These are phyloP conservation scores for Irpex sp. DNA, from an alignment of 1,284 basidiomycete genomes.

Conservation along the genomic window DNA sequence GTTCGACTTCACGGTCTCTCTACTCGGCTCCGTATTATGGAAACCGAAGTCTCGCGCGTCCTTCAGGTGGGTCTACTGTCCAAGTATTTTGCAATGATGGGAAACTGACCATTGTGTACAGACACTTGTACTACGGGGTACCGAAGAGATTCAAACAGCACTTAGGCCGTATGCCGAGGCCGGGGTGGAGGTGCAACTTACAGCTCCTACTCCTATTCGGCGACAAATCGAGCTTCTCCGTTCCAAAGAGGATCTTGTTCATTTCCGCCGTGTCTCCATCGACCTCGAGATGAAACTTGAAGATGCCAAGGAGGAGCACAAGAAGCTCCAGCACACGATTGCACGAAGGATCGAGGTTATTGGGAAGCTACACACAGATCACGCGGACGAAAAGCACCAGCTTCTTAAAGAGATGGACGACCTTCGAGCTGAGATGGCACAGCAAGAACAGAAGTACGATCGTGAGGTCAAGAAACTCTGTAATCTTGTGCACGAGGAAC, in stretches of 20 bases:
- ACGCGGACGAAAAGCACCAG: neutral
- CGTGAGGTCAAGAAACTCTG: neutral
- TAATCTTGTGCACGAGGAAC: neutral
- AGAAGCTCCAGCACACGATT: neutral
- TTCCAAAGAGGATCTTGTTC: slow-evolving; percentile 5
- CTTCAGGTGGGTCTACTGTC: neutral
- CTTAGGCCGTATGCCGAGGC: neutral
- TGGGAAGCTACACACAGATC: neutral
- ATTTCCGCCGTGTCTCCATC: slow-evolving; percentile 2
- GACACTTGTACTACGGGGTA: neutral
- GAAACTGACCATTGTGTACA: neutral
- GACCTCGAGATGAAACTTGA: neutral
- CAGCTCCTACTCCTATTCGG: neutral
- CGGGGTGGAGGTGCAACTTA: neutral
- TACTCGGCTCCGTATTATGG: neutral
- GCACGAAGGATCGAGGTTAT: neutral
- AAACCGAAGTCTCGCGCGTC: neutral
- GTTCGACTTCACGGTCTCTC: neutral
- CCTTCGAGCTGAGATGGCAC: neutral
- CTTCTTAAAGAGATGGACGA: neutral
- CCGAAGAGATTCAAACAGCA: neutral
- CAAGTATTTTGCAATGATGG: too few species aligned
- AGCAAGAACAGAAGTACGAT: neutral
- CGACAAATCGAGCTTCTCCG: neutral
- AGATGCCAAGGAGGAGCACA: neutral